phyloP scores from a whole-genome alignment of 2,329 filamentous ascomycete species.

The Talaromyces islandicus region DNA sequence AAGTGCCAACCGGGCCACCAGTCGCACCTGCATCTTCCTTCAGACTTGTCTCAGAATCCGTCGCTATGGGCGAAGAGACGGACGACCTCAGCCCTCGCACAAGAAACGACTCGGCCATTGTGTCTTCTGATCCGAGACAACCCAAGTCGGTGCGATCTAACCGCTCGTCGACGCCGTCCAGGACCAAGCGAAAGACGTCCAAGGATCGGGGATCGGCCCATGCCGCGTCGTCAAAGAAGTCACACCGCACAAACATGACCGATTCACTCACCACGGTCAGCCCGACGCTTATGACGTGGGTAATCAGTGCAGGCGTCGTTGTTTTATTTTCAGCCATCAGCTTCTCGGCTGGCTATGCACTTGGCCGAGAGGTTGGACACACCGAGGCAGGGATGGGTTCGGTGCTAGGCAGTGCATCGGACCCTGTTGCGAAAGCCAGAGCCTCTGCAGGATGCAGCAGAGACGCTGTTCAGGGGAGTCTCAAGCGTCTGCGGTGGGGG shows the following conservation, averaged over 20 bases:
- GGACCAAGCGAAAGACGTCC: conserved; percentile 27
- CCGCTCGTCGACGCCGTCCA: conserved; percentile 14
- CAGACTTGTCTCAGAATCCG: conserved; percentile 55
- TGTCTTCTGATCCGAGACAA: conserved; percentile 15
- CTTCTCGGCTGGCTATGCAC: conserved; percentile 59
- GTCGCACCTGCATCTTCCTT: conserved; percentile 43
- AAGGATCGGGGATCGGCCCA: conserved; percentile 32
- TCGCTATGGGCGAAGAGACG: conserved; percentile 44
- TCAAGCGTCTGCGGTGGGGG: conserved; percentile 40
- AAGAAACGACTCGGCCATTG: conserved; percentile 14
- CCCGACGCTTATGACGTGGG: conserved; percentile 60
- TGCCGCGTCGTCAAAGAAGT: conserved; percentile 27
- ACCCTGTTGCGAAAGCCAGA: conserved; percentile 20
- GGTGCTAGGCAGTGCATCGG: conserved; percentile 15
- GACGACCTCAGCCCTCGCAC: conserved; percentile 19
- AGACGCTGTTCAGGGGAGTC: conserved; percentile 38
- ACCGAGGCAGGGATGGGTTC: conserved; percentile 37
- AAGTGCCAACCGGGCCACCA: conserved; percentile 16
- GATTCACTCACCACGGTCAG: conserved; percentile 37
- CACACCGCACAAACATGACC: conserved; percentile 23
- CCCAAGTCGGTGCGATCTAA: conserved; percentile 18
- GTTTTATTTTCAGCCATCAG: conserved; percentile 59
- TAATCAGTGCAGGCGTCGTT: conserved; percentile 59
- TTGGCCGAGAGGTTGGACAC: conserved; percentile 54
- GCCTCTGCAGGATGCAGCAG: conserved; percentile 37